Evolutionary conservation across 768 basidiomycete species (phyloP).

Genomic region (Auricularia sp.): DNA sequence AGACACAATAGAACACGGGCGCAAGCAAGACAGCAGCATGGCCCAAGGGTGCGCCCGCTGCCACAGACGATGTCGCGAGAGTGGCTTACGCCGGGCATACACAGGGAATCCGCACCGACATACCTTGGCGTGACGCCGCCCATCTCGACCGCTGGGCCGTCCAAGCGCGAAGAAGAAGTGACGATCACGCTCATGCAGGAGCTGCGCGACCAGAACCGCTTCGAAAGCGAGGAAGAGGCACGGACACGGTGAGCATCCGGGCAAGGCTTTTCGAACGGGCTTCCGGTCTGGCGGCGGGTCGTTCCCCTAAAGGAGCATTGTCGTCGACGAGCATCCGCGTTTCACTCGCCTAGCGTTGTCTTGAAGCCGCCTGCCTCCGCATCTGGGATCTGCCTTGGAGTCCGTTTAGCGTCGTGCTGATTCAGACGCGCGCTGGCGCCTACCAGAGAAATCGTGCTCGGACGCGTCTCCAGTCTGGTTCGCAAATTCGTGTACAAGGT

Average conservation of each 20-base stretch:
- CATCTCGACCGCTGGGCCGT: conserved; percentile 69
- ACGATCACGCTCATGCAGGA: conserved; percentile 84
- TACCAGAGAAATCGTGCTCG: conserved; percentile 82
- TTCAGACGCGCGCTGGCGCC: background rate
- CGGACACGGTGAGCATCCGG: conserved; percentile 62
- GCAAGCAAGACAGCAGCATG: background rate
- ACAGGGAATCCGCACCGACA: background rate
- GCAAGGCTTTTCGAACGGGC: background rate
- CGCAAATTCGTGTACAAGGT: conserved; percentile 87
- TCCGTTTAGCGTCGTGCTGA: background rate
- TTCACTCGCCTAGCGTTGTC: background rate
- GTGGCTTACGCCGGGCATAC: background rate
- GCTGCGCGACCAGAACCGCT: conserved; percentile 71
- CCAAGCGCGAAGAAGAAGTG: conserved; percentile 69
- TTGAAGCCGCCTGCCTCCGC: background rate
- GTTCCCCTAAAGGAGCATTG: background rate
- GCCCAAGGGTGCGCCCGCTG: background rate
- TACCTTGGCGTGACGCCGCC: conserved; percentile 66
- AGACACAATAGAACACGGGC: background rate
- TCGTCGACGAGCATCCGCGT: background rate
- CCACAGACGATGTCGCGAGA: background rate
- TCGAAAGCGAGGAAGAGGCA: conserved; percentile 83
- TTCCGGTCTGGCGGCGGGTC: background rate
- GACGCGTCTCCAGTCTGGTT: conserved; percentile 77
- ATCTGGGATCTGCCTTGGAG: too few relatives aligned